These are phyloP conservation scores for Simplicillium aogashimaense DNA, from an alignment of 2,329 filamentous ascomycete species.

Conservation along the genomic window DNA sequence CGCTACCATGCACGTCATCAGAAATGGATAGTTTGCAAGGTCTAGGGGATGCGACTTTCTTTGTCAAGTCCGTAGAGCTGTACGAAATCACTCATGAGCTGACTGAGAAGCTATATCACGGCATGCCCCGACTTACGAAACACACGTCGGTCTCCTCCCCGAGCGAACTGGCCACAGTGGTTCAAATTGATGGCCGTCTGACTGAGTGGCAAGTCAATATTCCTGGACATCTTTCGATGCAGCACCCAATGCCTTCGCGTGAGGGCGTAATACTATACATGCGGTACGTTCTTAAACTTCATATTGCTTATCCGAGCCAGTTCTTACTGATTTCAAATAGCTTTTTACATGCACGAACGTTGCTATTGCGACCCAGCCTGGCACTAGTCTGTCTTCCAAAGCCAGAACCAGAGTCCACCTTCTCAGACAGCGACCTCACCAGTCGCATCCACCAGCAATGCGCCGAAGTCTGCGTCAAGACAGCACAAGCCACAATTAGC, in stretches of 20 bases:
- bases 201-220: conserved; percentile 20
- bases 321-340: conserved; percentile 6
- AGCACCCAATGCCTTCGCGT: conserved; percentile 12
- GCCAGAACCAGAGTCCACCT: conserved; percentile 4
- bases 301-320: no score
- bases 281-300: conserved; percentile 12
- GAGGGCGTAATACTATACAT: conserved; percentile 22
- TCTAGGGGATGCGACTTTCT: conserved; percentile 16
- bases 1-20: conserved; percentile 11
- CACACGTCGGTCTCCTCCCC: conserved; percentile 1
- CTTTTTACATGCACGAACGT: conserved; percentile 22
- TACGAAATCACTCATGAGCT: conserved; percentile 26
- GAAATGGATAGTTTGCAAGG: background rate
- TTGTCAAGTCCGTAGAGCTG: conserved; percentile 22
- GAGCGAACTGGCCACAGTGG: conserved; percentile 18
- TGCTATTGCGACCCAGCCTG: conserved; percentile 21
- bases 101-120: conserved; percentile 18
- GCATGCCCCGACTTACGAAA: conserved; percentile 5
- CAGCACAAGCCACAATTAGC: conserved; percentile 20
- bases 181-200: conserved; percentile 20
- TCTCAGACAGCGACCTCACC: conserved; percentile 2
- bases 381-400: conserved; percentile 20
- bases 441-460: conserved; percentile 21
- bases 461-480: conserved; percentile 22
- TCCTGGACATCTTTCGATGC: conserved; percentile 15